A percentile compares a stretch with the other conserved stretches of the same genome.
phyloP scores from a whole-genome alignment of 805 yeast species.

The Metschnikowia koreensis region DNA sequence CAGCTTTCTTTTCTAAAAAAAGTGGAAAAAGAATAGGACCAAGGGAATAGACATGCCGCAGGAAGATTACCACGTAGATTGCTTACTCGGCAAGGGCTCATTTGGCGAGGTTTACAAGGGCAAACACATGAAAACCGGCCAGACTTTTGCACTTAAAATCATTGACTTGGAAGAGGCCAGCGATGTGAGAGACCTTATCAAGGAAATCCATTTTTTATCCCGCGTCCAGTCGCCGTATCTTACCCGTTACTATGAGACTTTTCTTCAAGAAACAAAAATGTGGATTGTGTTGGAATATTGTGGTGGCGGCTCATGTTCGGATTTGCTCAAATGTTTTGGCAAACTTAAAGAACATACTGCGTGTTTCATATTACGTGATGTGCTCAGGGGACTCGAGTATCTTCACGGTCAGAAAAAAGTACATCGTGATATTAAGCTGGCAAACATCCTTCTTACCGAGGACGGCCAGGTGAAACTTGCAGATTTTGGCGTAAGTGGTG shows the following conservation, averaged over 20 bases:
- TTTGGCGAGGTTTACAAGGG: slow-evolving; percentile 86
- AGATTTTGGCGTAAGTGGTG: slow-evolving; percentile 93
- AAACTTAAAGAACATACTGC: slow-evolving; percentile 55
- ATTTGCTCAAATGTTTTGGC: slow-evolving; percentile 57
- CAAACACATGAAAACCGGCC: slow-evolving; percentile 23
- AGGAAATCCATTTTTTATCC: slow-evolving; percentile 70
- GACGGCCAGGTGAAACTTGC: slow-evolving; percentile 75
- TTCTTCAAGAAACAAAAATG: slow-evolving; percentile 62
- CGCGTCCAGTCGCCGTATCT: slow-evolving; percentile 45
- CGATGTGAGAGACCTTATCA: slow-evolving; percentile 65
- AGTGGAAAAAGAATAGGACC: background rate
- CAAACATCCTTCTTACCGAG: slow-evolving; percentile 74
- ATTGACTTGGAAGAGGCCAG: slow-evolving; percentile 75
- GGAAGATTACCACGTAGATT: slow-evolving; percentile 18
- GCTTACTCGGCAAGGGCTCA: slow-evolving; percentile 66
- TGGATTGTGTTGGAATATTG: slow-evolving; percentile 95
- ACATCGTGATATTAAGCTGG: slow-evolving; percentile 89
- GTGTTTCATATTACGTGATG: slow-evolving; percentile 52
- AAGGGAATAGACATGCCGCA: slow-evolving; percentile 10
- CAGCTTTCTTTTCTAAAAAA: too few species aligned
- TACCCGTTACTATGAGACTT: slow-evolving; percentile 61
- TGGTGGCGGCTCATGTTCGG: slow-evolving; percentile 91
- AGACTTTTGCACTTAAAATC: slow-evolving; percentile 79
- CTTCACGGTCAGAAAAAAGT: slow-evolving; percentile 73
- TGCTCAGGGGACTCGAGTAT: slow-evolving; percentile 69